Evolutionary conservation across 805 yeast species (phyloP).

Genomic region (Kuraishia hungarica): DNA sequence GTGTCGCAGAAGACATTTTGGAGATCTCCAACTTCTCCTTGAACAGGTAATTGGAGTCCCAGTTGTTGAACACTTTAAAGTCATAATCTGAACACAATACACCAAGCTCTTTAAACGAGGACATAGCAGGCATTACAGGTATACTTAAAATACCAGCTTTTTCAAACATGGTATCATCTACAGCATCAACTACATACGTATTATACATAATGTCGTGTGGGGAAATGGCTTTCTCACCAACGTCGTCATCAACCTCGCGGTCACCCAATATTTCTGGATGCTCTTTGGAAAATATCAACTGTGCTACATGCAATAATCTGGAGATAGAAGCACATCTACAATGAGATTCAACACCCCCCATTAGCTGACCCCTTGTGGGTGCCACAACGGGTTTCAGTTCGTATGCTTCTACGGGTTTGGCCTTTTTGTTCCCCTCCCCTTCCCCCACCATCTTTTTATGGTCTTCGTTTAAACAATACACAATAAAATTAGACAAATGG

Average conservation of each 20-base stretch:
- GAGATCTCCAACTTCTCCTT: slow-evolving; percentile 80
- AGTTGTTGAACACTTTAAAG: slow-evolving; percentile 36
- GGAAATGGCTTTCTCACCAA: not conserved
- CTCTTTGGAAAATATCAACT: slow-evolving; percentile 18
- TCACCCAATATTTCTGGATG: slow-evolving; percentile 15
- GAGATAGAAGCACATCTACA: slow-evolving; percentile 31
- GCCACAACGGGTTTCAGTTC: too few species aligned
- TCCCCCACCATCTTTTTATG: slow-evolving; percentile 15
- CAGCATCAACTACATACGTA: slow-evolving; percentile 17
- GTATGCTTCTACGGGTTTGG: not conserved
- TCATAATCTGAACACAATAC: slow-evolving; percentile 27
- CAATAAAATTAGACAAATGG: slow-evolving; percentile 61
- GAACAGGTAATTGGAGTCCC: slow-evolving; percentile 62
- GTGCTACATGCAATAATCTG: slow-evolving; percentile 35
- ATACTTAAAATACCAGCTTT: slow-evolving; percentile 17
- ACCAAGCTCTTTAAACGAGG: slow-evolving; percentile 15
- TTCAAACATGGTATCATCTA: slow-evolving; percentile 10
- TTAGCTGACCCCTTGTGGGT: not conserved
- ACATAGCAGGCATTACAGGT: slow-evolving; percentile 14
- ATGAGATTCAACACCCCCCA: slow-evolving; percentile 1
- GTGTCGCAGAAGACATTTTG: slow-evolving; percentile 75
- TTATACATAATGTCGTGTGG: slow-evolving; percentile 17
- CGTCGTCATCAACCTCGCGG: not conserved
- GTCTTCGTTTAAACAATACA: slow-evolving; percentile 54
- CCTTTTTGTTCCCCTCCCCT: too few species aligned